Evolutionary conservation across 2,329 filamentous ascomycete genomes (phyloP).

Genomic region (Phoma herbarum): DNA sequence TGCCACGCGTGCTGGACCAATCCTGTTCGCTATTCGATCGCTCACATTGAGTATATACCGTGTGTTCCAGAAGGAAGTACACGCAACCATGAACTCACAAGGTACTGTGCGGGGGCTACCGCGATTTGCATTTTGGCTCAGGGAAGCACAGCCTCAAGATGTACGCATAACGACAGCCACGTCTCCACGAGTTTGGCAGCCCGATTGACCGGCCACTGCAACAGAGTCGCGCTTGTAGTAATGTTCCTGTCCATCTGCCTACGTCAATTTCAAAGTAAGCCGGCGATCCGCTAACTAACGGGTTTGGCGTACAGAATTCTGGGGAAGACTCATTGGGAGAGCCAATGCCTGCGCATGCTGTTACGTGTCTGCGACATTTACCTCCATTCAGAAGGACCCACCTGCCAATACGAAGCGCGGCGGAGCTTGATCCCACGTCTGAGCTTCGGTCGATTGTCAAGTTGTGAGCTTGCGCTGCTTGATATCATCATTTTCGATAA

Average conservation of each 20-base stretch:
- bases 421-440: slow-evolving; percentile 10
- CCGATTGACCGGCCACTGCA: slow-evolving; percentile 3
- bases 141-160: neutral
- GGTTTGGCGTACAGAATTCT: slow-evolving; percentile 12
- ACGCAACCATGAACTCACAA: neutral
- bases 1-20: slow-evolving; percentile 10
- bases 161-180: neutral
- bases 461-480: slow-evolving; percentile 17
- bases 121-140: neutral
- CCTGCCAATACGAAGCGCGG: slow-evolving; percentile 1
- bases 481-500: slow-evolving; percentile 29
- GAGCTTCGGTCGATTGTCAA: slow-evolving; percentile 10
- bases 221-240: slow-evolving; percentile 1
- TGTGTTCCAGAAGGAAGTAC: neutral
- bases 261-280: slow-evolving; percentile 10
- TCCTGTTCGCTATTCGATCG: slow-evolving; percentile 2
- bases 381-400: slow-evolving; percentile 4
- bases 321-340: slow-evolving; percentile 7
- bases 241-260: slow-evolving; percentile 17
- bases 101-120: neutral
- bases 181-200: neutral
- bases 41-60: neutral
- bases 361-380: slow-evolving; percentile 28
- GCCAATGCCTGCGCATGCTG: slow-evolving; percentile 25
- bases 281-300: slow-evolving; percentile 12